phyloP scores from a whole-genome alignment of 2,329 filamentous ascomycete genomes.

The Colletotrichum sp. region DNA sequence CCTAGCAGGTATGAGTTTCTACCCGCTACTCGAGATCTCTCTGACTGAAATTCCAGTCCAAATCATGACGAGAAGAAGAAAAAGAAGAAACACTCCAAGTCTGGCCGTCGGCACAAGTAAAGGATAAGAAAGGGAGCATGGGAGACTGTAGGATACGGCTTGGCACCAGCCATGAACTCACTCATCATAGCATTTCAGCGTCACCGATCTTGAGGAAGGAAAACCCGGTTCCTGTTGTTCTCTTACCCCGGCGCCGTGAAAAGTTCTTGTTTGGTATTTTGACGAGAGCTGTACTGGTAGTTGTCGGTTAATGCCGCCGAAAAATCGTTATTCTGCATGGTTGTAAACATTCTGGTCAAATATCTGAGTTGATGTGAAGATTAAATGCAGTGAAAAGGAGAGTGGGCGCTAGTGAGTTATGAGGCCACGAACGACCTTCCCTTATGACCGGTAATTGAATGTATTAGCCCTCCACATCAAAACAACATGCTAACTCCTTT shows the following conservation, averaged over 20 bases:
- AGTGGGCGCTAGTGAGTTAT: neutral
- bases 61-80: neutral
- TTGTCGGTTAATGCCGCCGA: neutral
- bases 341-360: neutral
- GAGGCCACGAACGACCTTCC: neutral
- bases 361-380: neutral
- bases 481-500: neutral
- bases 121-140: neutral
- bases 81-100: neutral
- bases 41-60: neutral
- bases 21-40: neutral
- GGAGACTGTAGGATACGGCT: neutral
- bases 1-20: neutral
- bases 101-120: neutral
- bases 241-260: neutral
- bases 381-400: neutral
- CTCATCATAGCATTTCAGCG: neutral
- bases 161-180: neutral
- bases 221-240: neutral
- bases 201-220: neutral
- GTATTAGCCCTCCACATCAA: neutral
- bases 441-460: neutral
- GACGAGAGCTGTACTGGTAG: neutral
- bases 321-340: neutral
- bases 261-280: neutral